Evolutionary conservation across 176 grass and related monocot genomes (phyloP), one percentile per base, ranked within the genome.

Genomic region (Tuctoria greenei): DNA sequence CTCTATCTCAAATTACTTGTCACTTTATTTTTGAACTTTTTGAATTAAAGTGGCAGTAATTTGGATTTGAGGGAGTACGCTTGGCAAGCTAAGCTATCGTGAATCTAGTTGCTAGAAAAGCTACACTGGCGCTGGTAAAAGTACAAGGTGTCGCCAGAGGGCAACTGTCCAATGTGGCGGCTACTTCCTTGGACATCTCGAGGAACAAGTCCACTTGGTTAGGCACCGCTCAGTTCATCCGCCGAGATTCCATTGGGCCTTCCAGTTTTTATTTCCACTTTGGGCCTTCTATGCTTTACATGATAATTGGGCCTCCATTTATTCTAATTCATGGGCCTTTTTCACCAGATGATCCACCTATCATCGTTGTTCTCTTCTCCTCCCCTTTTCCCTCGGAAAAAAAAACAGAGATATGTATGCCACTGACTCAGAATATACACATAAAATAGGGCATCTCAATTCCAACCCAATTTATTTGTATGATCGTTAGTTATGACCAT

Each of bases 201-300:
- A 86, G 69, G 72, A 93, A 89, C 45, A 87, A 46, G 9, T 85
- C 81, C 70, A 90, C n/a, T 31, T 1, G 31, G 51, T 1, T 11
- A 25, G 55, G 55, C 55, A 5, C 6, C 38, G 6, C 8, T 18
- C 2, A 12, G 21, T 26, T 47, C 11, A 59, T 59, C 55, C 23
- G 3, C 21, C 5, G 23, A 26, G 3, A 52, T 52, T 8, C 5
- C 7, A 52, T n/a, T n/a, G 6, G 51, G 20, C 51, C 51, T 54
- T 54, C 21, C 18, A 21, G 18, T 52, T 52, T 52, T 52, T 52
- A 16, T 31, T 31, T 31, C 49, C 18, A n/a, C 20, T 54, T 21
- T 21, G 47, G 4, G 7, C 51, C 18, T 18, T 21, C 20, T 21
- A 7, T 21, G 51, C 18, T 8, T 7, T 21, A 9, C 18, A 21